Percentiles rank a stretch among this genome's conserved stretches.
These are phyloP conservation scores for Russula foetens DNA, from an alignment of 768 basidiomycete species.

Conservation along the genomic window DNA sequence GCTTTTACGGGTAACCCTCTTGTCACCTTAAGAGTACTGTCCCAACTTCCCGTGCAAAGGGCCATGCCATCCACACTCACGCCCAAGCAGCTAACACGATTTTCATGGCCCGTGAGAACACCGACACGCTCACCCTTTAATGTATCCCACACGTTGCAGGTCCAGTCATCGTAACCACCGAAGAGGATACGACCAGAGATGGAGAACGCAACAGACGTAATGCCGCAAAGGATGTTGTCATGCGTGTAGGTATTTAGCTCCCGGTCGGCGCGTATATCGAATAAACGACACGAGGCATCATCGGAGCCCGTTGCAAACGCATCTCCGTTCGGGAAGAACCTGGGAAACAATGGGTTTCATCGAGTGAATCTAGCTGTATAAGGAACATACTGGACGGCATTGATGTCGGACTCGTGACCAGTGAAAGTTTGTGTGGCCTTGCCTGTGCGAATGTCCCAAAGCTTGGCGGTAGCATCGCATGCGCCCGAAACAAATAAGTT, in stretches of 20 bases:
- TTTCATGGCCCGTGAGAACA: conserved; percentile 96
- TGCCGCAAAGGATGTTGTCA: conserved; percentile 97
- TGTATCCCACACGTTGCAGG: conserved; percentile 99
- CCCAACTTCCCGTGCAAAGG: conserved; percentile 97
- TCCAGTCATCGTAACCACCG: conserved; percentile 99
- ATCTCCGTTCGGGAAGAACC: conserved; percentile 99
- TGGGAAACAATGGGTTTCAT: conserved; percentile 27
- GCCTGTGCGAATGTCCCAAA: conserved; percentile 98
- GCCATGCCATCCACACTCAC: conserved; percentile 97
- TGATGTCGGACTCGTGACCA: conserved; percentile 98
- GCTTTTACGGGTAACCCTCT: not conserved
- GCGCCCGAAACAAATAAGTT: conserved; percentile 98
- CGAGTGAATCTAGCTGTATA: conserved; percentile 1
- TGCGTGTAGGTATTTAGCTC: conserved; percentile 96
- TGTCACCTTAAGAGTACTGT: conserved; percentile 88
- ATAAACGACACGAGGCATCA: conserved; percentile 96
- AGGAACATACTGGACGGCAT: conserved; percentile 85
- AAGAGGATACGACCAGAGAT: conserved; percentile 96
- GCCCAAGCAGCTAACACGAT: conserved; percentile 93
- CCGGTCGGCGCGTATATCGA: conserved; percentile 95
- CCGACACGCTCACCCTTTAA: conserved; percentile 97
- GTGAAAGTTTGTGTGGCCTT: conserved; percentile 98
- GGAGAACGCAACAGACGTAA: conserved; percentile 98
- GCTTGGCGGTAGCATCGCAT: conserved; percentile 96
- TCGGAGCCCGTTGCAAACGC: conserved; percentile 99